These are phyloP conservation scores for Penicillium oxalicum DNA, from an alignment of 2,329 filamentous ascomycete species.

Conservation along the genomic window DNA sequence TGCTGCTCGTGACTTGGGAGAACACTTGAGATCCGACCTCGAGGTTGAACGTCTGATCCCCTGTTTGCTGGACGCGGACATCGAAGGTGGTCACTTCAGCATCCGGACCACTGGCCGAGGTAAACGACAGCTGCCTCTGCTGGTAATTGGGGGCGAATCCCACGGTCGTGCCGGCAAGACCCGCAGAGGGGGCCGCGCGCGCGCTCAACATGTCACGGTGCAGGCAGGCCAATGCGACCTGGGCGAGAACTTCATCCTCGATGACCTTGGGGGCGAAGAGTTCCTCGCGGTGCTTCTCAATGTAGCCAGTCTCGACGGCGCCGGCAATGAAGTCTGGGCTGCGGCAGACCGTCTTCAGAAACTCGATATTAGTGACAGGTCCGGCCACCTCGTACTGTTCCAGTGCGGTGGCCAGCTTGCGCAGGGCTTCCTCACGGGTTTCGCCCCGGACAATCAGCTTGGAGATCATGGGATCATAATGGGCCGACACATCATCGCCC, in stretches of 20 bases:
- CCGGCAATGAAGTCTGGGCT: slow-evolving; percentile 77
- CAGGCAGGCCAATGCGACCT: slow-evolving; percentile 75
- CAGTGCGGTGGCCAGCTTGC: slow-evolving; percentile 72
- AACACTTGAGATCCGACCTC: slow-evolving; percentile 37
- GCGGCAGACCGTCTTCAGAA: slow-evolving; percentile 79
- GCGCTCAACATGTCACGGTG: slow-evolving; percentile 40
- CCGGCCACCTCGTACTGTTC: slow-evolving; percentile 90
- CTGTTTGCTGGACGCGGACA: slow-evolving; percentile 49
- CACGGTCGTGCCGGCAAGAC: slow-evolving; percentile 32
- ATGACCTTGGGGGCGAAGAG: slow-evolving; percentile 63
- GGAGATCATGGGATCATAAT: slow-evolving; percentile 98
- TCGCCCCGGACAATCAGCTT: slow-evolving; percentile 88
- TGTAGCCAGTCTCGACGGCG: slow-evolving; percentile 92
- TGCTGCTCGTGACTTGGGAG: slow-evolving; percentile 45
- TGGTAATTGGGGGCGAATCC: slow-evolving; percentile 61
- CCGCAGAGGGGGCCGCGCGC: slow-evolving; percentile 19
- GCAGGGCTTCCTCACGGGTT: slow-evolving; percentile 71
- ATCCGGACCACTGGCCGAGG: slow-evolving; percentile 43
- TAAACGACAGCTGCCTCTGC: slow-evolving; percentile 56
- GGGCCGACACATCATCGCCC: slow-evolving; percentile 85
- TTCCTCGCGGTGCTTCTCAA: slow-evolving; percentile 76
- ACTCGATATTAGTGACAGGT: slow-evolving; percentile 92
- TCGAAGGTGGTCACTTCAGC: slow-evolving; percentile 35
- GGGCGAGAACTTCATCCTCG: slow-evolving; percentile 69
- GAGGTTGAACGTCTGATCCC: slow-evolving; percentile 46